Evolutionary conservation across 2,329 filamentous ascomycete species (phyloP), one percentile per base, ranked within the genome.

Genomic region (Epichloe gansuensis): DNA sequence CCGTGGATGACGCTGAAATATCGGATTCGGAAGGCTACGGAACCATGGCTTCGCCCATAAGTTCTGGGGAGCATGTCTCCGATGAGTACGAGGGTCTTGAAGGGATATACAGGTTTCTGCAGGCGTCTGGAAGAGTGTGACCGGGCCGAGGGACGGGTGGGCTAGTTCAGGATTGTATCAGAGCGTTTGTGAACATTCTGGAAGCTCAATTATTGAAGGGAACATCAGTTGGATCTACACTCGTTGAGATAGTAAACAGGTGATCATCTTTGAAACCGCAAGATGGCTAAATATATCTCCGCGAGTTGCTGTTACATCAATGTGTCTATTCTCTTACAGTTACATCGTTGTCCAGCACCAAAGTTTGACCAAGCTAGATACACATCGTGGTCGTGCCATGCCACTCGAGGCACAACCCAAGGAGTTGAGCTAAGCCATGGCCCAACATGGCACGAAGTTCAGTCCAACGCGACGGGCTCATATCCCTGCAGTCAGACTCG

Each of bases 51-150:
- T 71, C 71, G 8, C 68, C 68, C 2, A 56, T 62, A n/a, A 74
- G 68, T 57, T 73, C 72, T 7, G 68, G 63, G 15, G 71, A 71
- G 55, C 69, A 71, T 43, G 65, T 62, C 42, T 74, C 74, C 1
- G 69, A 73, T 45, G 72, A 75, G 3, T 78, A 72, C 54, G 76
- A 81, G 49, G 77, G 77, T 1, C 57, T 80, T 3, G 75, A 80
- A 54, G 78, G 77, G 4, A 74, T 81, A 38, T 78, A 81, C 60
- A 70, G 72, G 15, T 81, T 81, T 56, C 54, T 81, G 34, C 60
- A 70, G 72, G 15, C 81, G 81, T 56, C 54, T 81, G 34, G 77
- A 78, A 58, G 78, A 79, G 58, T 81, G 77, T 57, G 76, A 80
- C 54, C 70, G 72, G 27, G 65, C 64, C 40, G 59, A 63, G 53